Base-by-base conservation (phyloP, 225 moss, liverwort and hornwort species). In the Physcomitrium patens region DNA sequence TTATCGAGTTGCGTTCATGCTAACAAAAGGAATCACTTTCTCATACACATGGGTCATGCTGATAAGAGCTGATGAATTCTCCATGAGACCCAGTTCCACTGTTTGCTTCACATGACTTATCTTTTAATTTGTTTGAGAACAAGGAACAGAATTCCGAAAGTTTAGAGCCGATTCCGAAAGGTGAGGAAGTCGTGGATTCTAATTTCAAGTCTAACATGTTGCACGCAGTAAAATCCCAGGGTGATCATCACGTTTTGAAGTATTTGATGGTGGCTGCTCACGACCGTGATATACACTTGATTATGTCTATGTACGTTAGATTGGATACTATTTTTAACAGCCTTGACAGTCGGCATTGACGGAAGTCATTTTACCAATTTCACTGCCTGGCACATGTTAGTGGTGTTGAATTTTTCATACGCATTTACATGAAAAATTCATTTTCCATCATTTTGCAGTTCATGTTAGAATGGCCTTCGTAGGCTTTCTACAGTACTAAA, bases 181-280 rank as follows among this genome's bases (percentile, higher is more conserved):
- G 31, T 37, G 31, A 17, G 45, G 18, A 44, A 16, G 24, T 16
- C 2, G 31, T 0, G 9, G 16, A 9, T n/a, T n/a, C 27, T 74
- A 19, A 65, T 56, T 45, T 27, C 9, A 18, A 26, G 14, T 24
- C 65, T 31, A 28, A 18, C 44, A 65, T 54, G 45, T 65, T 66
- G 74, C 65, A 74, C 65, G 65, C 47, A 72, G 52, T 56, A 45
- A 52, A 44, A 56, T 56, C 27, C 74, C 10, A 14, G 74, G 44
- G n/a, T 45, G 18, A 12, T 46, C 74, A 65, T 43, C 44, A 66
- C 26, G 14, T 45, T n/a, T 7, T 15, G 24, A 65, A 56, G 56
- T 18, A 65, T 45, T 65, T 19, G 56, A 65, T 46, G 74, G 24
- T 43, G 74, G 65, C 65, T 13, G 19, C 27, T 65, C 27, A 27